Percentiles rank a stretch among this genome's conserved stretches.
These are phyloP conservation scores for Rhododendron kiyosumense DNA, from an alignment of 148 eudicot genomes.

Conservation along the genomic window DNA sequence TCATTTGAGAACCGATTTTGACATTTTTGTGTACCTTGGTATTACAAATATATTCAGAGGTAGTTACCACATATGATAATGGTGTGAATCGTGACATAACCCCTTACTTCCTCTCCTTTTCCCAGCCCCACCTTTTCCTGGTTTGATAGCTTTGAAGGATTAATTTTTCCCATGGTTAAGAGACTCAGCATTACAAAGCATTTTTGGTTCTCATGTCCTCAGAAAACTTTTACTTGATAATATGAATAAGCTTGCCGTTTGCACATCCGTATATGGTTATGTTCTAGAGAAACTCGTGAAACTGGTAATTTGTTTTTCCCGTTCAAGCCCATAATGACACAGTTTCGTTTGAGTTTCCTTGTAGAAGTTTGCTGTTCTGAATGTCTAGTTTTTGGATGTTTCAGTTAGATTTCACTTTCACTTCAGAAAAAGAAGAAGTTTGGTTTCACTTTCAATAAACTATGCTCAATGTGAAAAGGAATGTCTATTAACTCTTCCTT, in stretches of 20 bases:
- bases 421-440: no score
- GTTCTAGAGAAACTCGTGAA: background rate
- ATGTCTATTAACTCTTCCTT: background rate
- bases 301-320: background rate
- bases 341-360: background rate
- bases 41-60: background rate
- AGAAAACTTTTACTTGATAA: background rate
- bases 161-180: background rate
- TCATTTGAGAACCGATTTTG: background rate
- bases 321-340: background rate
- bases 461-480: background rate
- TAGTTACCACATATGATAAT: background rate
- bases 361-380: background rate
- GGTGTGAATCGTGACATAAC: background rate
- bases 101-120: background rate
- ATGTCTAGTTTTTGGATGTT: background rate
- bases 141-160: background rate
- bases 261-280: background rate
- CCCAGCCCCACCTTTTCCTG: background rate
- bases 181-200: background rate
- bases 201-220: background rate
- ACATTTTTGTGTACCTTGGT: background rate
- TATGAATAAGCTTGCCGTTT: background rate
- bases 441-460: background rate
- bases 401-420: background rate